A percentile compares a stretch with the other conserved stretches of the same genome.
These are phyloP conservation scores for Aspergillus novoparasiticus DNA, from an alignment of 2,329 filamentous ascomycete genomes.

Conservation along the genomic window DNA sequence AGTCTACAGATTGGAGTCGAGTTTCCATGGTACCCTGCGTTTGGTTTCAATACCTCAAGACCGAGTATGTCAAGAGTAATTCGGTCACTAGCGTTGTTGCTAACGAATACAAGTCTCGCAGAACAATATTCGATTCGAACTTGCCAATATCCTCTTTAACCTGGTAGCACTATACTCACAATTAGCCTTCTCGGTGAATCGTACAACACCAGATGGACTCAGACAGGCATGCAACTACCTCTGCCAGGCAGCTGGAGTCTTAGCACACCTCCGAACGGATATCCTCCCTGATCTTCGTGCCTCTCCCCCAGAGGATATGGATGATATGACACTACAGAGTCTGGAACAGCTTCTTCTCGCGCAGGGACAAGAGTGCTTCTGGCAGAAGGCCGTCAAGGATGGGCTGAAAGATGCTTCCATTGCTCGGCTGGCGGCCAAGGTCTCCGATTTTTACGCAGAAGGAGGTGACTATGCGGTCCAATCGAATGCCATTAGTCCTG, in stretches of 20 bases:
- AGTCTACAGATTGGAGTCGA: conserved; percentile 77
- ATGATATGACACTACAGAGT: conserved; percentile 80
- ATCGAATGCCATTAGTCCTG: conserved; percentile 84
- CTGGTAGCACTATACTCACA: conserved; percentile 92
- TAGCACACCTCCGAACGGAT: conserved; percentile 73
- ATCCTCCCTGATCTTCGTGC: conserved; percentile 82
- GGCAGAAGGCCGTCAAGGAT: conserved; percentile 96
- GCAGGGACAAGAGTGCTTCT: conserved; percentile 96
- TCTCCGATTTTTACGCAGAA: conserved; percentile 85
- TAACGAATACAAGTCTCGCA: conserved; percentile 50
- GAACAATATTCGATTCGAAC: conserved; percentile 75
- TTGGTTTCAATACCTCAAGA: conserved; percentile 84
- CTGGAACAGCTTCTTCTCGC: conserved; percentile 82
- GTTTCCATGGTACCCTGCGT: conserved; percentile 92
- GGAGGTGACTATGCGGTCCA: conserved; percentile 85
- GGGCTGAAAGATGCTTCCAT: conserved; percentile 90
- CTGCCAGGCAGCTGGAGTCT: conserved; percentile 80
- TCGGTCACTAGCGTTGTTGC: background rate
- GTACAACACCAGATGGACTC: conserved; percentile 76
- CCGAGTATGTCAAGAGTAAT: conserved; percentile 49
- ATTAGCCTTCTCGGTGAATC: conserved; percentile 78
- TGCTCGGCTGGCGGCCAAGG: conserved; percentile 84
- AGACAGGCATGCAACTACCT: conserved; percentile 90
- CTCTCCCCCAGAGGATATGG: conserved; percentile 93
- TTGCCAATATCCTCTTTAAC: conserved; percentile 91